Evolutionary conservation across 176 grass and related monocot genomes (phyloP).

Genomic region (Pharus latifolius): DNA sequence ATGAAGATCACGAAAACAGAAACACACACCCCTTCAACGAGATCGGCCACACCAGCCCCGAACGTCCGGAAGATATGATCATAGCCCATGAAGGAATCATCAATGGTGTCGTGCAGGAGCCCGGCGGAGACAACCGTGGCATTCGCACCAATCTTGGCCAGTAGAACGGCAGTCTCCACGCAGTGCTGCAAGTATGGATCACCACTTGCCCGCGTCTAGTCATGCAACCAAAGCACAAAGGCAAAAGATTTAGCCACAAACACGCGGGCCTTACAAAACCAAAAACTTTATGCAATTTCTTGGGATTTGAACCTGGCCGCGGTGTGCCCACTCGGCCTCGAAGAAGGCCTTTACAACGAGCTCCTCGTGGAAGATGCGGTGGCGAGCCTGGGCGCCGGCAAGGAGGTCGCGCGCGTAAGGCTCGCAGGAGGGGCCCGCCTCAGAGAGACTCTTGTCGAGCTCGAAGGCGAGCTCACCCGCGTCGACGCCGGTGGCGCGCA

Average conservation of each 20-base stretch:
- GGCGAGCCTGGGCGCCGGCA: slow-evolving; percentile 34
- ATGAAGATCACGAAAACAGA: not conserved
- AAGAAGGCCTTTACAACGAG: slow-evolving; percentile 76
- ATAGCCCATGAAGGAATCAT: slow-evolving; percentile 83
- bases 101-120: slow-evolving; percentile 82
- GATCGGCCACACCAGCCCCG: slow-evolving; percentile 67
- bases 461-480: slow-evolving; percentile 36
- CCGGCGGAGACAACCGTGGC: slow-evolving; percentile 57
- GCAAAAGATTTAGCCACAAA: slow-evolving; percentile 5
- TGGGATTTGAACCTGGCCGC: slow-evolving; percentile 45
- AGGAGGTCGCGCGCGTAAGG: slow-evolving; percentile 46
- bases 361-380: slow-evolving; percentile 71
- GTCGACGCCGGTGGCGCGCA: slow-evolving; percentile 7
- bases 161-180: slow-evolving; percentile 71
- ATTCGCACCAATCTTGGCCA: slow-evolving; percentile 71
- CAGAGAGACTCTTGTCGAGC: slow-evolving; percentile 28
- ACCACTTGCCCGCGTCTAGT: slow-evolving; percentile 72
- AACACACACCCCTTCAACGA: slow-evolving; percentile 82
- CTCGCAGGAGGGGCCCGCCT: slow-evolving; percentile 27
- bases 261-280: not conserved
- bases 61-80: slow-evolving; percentile 70
- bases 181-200: slow-evolving; percentile 91
- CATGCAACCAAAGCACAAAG: slow-evolving; percentile 11
- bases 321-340: slow-evolving; percentile 65
- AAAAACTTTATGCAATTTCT: not conserved